Evolutionary conservation across 805 yeast species (phyloP).

Genomic region (Pichia membranifaciens): DNA sequence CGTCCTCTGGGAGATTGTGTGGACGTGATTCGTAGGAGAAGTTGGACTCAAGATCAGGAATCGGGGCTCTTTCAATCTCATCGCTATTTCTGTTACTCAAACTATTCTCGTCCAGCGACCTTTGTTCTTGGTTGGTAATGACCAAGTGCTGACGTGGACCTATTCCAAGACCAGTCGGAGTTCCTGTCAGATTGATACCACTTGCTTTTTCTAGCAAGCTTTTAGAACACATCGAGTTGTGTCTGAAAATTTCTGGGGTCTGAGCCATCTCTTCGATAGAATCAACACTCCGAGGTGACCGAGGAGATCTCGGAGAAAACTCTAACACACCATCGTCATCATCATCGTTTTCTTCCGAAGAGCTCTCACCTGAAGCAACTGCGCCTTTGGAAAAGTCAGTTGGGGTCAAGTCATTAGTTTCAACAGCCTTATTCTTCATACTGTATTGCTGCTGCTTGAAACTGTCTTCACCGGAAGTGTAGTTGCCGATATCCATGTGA

Average conservation of each 20-base stretch:
- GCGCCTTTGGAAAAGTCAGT: too few relatives aligned
- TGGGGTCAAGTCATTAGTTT: too few relatives aligned
- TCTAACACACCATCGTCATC: conserved; percentile 11
- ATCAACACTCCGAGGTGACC: conserved; percentile 6
- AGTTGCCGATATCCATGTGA: too few relatives aligned
- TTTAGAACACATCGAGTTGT: conserved; percentile 3
- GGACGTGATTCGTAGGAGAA: too few relatives aligned
- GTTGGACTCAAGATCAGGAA: conserved; percentile 2
- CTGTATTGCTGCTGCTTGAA: too few relatives aligned
- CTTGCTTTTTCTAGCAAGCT: background rate
- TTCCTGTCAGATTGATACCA: background rate
- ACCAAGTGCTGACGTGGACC: conserved; percentile 1
- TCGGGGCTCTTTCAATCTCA: conserved; percentile 4
- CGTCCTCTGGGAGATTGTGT: too few relatives aligned
- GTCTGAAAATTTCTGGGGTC: conserved; percentile 8
- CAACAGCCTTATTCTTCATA: too few relatives aligned
- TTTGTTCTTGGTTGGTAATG: conserved; percentile 1
- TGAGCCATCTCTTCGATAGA: conserved; percentile 1
- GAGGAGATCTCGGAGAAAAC: conserved; percentile 11
- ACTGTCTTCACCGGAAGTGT: too few relatives aligned
- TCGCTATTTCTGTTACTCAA: background rate
- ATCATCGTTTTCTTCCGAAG: conserved; percentile 2
- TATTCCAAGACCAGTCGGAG: conserved; percentile 6
- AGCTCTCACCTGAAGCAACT: background rate
- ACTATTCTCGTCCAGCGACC: background rate